Evolutionary conservation across 345 rosid genomes (phyloP), one percentile per base, ranked within the genome.

Genomic region (Stellera chamaejasme): DNA sequence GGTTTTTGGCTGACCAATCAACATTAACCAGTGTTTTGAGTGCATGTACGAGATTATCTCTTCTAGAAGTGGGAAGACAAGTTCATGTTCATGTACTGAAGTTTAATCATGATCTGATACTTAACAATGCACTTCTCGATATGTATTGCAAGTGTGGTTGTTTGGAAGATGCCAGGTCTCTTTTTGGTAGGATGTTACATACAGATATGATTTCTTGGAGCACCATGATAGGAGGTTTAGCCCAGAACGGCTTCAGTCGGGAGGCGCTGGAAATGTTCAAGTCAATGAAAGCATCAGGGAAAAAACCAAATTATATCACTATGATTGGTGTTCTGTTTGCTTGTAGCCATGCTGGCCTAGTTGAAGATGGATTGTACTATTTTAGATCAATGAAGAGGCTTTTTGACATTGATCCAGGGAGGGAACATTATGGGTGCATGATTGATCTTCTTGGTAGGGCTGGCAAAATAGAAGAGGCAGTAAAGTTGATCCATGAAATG

Each of bases 381-480:
- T 71, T 82, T 65, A 66, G 27, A 43, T 82, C 83, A 8, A 77
- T 79, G 85, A 82, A 73, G 63, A 61, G 56, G 54, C 65, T 74
- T 63, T 77, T 58, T 32, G 81, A 81, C 53, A 64, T 80, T 63
- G 79, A 80, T 50, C 89, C 89, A 0, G 83, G 78, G 53, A 77
- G 72, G 59, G 83, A 82, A 62, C 89, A 82, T 71, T 80, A 75
- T 15, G 76, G 85, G 46, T 82, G 89, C 63, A 69, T 72, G 54
- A 61, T 82, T 71, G 89, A 82, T 70, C 85, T 82, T 70, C 79
- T 82, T 39, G 89, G 83, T 46, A 63, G 89, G 62, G 85, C 80
- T 1, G 89, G 85, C 49, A 75, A 72, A 69, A 74, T 82, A 47
- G 68, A 71, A 2, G 78, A 80, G 58, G 85, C 89, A 16, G 58